Evolutionary conservation across 768 basidiomycete genomes (phyloP).

Genomic region (Russula lepida): DNA sequence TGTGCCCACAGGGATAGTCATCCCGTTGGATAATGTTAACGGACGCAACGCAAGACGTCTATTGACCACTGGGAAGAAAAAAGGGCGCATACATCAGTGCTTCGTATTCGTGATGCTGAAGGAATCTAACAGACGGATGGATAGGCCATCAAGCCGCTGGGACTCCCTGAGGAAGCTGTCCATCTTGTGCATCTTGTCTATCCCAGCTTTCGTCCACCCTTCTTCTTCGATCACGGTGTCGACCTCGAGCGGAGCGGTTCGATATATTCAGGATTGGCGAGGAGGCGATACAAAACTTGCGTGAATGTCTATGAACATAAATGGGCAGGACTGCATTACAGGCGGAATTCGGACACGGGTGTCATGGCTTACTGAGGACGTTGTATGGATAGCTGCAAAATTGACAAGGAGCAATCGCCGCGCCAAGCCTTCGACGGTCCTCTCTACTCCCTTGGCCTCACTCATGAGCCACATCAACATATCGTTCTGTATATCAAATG

Average conservation of each 20-base stretch:
- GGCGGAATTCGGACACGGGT: no score
- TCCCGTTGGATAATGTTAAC: slow-evolving; percentile 30
- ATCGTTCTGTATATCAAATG: no score
- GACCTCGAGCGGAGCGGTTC: slow-evolving; percentile 23
- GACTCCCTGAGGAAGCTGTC: slow-evolving; percentile 32
- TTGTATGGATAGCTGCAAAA: no score
- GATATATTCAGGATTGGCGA: slow-evolving; percentile 22
- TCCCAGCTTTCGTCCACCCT: slow-evolving; percentile 1
- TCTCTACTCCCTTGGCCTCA: no score
- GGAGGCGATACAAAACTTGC: slow-evolving; percentile 20
- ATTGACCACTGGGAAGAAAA: slow-evolving; percentile 13
- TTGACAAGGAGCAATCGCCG: no score
- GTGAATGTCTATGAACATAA: neutral
- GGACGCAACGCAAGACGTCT: slow-evolving; percentile 23
- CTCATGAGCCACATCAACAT: no score
- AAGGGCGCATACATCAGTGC: neutral
- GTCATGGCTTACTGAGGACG: no score
- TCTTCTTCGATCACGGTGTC: slow-evolving; percentile 11
- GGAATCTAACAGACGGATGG: neutral
- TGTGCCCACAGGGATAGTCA: slow-evolving; percentile 32
- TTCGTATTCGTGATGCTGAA: no score
- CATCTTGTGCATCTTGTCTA: slow-evolving; percentile 25
- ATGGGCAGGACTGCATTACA: neutral
- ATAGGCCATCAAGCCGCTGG: slow-evolving; percentile 22
- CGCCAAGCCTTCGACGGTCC: no score